phyloP scores from a whole-genome alignment of 2,329 filamentous ascomycete genomes.

The Monilinia fructigena region DNA sequence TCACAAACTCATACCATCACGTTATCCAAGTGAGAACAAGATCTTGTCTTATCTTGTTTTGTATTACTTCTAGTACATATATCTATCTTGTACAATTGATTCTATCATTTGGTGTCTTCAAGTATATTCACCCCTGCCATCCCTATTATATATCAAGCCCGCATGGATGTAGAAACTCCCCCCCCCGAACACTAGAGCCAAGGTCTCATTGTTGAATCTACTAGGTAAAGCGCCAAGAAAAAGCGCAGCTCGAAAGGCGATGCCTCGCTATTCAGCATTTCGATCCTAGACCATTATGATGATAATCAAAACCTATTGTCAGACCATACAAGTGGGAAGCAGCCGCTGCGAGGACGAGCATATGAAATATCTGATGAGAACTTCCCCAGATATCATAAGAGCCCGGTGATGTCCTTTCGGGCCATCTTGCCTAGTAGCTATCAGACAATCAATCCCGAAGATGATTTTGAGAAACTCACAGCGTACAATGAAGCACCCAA shows the following conservation, averaged over 20 bases:
- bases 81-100: too few species aligned
- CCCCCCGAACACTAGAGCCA: too few species aligned
- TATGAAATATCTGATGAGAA: constrained; percentile 95
- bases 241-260: too few species aligned
- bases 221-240: too few species aligned
- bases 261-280: constrained; percentile 28
- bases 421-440: constrained; percentile 64
- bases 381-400: constrained; percentile 87
- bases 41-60: not conserved
- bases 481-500: constrained; percentile 84
- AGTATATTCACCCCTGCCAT: too few species aligned
- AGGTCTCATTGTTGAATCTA: too few species aligned
- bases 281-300: constrained; percentile 55
- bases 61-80: not conserved
- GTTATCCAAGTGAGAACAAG: not conserved
- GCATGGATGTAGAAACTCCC: too few species aligned
- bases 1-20: not conserved
- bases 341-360: constrained; percentile 81
- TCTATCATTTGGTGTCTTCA: too few species aligned
- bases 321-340: constrained; percentile 78
- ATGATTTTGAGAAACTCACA: constrained; percentile 47
- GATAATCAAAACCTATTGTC: constrained; percentile 80
- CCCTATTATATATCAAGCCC: too few species aligned
- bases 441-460: not conserved
- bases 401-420: constrained; percentile 76